Evolutionary conservation across 495 filamentous ascomycete genomes (phyloP).

Genomic region (Cudoniella acicularis): DNA sequence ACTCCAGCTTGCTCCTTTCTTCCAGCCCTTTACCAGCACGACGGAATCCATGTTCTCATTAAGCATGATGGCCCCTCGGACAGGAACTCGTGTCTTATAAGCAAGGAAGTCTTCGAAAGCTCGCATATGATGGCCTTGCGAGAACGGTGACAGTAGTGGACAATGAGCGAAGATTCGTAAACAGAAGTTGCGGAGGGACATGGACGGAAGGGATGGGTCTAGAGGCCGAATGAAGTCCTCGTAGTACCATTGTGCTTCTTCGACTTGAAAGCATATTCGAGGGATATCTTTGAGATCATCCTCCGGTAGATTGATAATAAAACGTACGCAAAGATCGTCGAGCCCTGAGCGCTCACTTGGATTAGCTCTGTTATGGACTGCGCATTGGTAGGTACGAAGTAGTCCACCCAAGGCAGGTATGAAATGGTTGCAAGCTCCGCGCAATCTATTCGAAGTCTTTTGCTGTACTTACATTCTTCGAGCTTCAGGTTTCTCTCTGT

Average conservation of each 20-base stretch:
- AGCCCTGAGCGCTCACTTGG: slow-evolving; percentile 56
- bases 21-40: slow-evolving; percentile 94
- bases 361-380: slow-evolving; percentile 7
- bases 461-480: slow-evolving; percentile 71
- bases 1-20: slow-evolving; percentile 93
- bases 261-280: slow-evolving; percentile 97
- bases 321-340: slow-evolving; percentile 92
- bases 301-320: slow-evolving; percentile 90
- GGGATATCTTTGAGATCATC: slow-evolving; percentile 65
- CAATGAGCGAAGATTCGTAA: slow-evolving; percentile 89
- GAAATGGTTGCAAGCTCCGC: not conserved
- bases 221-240: slow-evolving; percentile 95
- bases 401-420: too few relatives aligned
- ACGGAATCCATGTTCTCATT: slow-evolving; percentile 88
- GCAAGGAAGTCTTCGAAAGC: slow-evolving; percentile 87
- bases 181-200: slow-evolving; percentile 78
- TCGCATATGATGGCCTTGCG: slow-evolving; percentile 66
- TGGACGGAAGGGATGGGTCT: slow-evolving; percentile 77
- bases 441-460: not conserved
- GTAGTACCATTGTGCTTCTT: slow-evolving; percentile 99
- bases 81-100: slow-evolving; percentile 92
- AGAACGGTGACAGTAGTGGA: slow-evolving; percentile 77
- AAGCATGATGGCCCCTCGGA: slow-evolving; percentile 88
- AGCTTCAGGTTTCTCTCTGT: slow-evolving; percentile 76
- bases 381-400: too few relatives aligned